A percentile compares a stretch with the other conserved stretches of the same genome.
Conservation (phyloP, 352 stramenopile genomes). For the Globisporangium sylvaticum region DNA sequence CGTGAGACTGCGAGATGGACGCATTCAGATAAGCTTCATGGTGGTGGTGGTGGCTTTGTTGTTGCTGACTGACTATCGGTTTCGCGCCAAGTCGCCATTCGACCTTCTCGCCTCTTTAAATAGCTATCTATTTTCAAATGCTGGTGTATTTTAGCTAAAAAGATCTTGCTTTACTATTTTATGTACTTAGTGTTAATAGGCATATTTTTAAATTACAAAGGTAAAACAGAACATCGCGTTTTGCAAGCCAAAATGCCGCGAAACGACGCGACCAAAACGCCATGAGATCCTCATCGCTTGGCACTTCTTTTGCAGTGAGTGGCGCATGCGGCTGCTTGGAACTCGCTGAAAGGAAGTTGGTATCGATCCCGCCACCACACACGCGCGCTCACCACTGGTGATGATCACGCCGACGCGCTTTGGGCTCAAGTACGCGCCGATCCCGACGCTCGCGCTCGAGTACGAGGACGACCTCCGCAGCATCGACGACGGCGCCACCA, state of each 20-base stretch:
- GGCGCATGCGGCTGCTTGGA: background rate
- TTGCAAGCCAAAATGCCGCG: background rate
- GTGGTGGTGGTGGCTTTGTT: background rate
- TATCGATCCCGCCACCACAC: too few relatives aligned
- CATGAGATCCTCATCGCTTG: background rate
- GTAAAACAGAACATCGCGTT: too few relatives aligned
- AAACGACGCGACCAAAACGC: background rate
- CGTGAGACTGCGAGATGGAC: background rate
- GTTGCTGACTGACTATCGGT: background rate
- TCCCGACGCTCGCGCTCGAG: conserved; percentile 77
- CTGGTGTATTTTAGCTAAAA: background rate
- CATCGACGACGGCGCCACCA: conserved; percentile 28
- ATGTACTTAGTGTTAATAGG: too few relatives aligned
- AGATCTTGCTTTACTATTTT: too few relatives aligned
- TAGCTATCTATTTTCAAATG: background rate
- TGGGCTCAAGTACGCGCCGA: conserved; percentile 77
- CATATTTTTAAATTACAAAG: too few relatives aligned
- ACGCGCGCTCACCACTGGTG: too few relatives aligned
- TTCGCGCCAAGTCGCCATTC: background rate
- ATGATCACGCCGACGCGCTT: conserved; percentile 80
- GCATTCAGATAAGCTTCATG: background rate
- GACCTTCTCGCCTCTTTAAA: background rate
- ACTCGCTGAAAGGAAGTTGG: too few relatives aligned
- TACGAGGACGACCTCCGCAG: conserved; percentile 61
- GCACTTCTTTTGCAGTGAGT: background rate